These are phyloP conservation scores for Smittium culicis DNA, from an alignment of 371 early-diverging fungal species.

Conservation along the genomic window DNA sequence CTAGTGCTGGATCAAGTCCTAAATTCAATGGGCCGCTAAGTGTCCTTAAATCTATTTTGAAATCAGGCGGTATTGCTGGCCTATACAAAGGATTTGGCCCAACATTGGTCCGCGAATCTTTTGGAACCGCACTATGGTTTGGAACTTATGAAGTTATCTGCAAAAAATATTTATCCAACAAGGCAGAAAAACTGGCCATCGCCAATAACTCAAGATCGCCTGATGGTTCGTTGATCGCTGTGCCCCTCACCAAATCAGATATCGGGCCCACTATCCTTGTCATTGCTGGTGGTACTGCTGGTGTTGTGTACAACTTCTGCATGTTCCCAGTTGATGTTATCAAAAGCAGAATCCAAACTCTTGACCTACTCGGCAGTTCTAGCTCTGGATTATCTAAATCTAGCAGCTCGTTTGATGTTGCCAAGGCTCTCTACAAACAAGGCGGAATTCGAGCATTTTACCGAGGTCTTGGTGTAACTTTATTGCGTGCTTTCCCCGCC, in stretches of 20 bases:
- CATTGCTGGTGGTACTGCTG: conserved; percentile 80
- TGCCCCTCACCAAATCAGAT: conserved; percentile 37
- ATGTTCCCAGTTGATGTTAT: conserved; percentile 91
- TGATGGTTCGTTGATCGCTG: too few species aligned
- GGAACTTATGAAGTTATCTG: conserved; percentile 78
- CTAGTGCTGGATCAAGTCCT: background rate
- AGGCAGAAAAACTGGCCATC: background rate
- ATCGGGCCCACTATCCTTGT: conserved; percentile 53
- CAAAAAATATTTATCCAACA: conserved; percentile 18
- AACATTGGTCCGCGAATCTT: conserved; percentile 73
- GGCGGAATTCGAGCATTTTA: conserved; percentile 81
- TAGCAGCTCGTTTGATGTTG: conserved; percentile 41
- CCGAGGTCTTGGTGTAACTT: conserved; percentile 84
- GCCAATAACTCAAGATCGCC: too few species aligned
- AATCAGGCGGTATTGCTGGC: conserved; percentile 56
- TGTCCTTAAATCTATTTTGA: conserved; percentile 51
- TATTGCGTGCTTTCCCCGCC: conserved; percentile 76
- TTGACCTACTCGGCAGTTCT: conserved; percentile 44
- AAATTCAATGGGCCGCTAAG: conserved; percentile 50
- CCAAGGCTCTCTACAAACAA: conserved; percentile 49
- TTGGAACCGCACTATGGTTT: conserved; percentile 94
- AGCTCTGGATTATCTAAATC: conserved; percentile 12
- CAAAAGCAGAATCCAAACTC: conserved; percentile 86
- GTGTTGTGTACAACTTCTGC: conserved; percentile 77
- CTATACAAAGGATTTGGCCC: conserved; percentile 81